phyloP scores from a whole-genome alignment of 164 flowering plant genomes.

The Malania oleifera region DNA sequence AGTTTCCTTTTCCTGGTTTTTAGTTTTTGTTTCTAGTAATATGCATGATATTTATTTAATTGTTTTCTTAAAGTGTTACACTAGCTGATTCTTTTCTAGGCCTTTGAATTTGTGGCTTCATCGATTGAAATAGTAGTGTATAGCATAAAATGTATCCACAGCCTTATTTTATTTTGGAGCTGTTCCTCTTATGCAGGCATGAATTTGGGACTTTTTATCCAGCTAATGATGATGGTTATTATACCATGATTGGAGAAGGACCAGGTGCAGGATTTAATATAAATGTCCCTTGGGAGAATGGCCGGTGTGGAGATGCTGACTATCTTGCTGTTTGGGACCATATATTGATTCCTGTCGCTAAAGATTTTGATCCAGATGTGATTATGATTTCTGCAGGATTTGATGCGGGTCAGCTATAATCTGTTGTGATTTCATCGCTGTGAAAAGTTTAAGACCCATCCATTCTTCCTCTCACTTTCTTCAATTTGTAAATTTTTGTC shows the following conservation, averaged over 20 bases:
- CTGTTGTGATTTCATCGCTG: neutral
- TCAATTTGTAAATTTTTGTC: too few species aligned
- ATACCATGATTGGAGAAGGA: slow-evolving; percentile 84
- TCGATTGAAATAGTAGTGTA: neutral
- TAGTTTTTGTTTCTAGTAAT: too few species aligned
- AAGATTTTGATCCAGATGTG: slow-evolving; percentile 77
- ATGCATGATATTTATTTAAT: too few species aligned
- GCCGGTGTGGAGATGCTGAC: slow-evolving; percentile 88
- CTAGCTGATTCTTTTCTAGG: neutral
- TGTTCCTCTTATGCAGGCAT: slow-evolving; percentile 40
- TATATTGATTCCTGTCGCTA: slow-evolving; percentile 81
- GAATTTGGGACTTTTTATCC: slow-evolving; percentile 89
- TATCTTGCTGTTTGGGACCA: slow-evolving; percentile 97
- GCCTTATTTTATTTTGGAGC: neutral
- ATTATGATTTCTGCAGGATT: slow-evolving; percentile 91
- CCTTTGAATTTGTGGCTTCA: neutral
- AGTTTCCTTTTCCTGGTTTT: too few species aligned
- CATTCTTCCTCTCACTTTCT: too few species aligned
- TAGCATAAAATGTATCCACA: neutral
- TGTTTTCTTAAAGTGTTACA: neutral
- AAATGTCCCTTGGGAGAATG: slow-evolving; percentile 98
- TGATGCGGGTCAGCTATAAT: slow-evolving; percentile 75
- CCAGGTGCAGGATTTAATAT: slow-evolving; percentile 84
- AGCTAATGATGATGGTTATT: slow-evolving; percentile 67
- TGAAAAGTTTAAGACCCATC: too few species aligned